These are phyloP conservation scores for Zygotorulaspora chibaensis DNA, from an alignment of 805 yeast species.

Conservation along the genomic window DNA sequence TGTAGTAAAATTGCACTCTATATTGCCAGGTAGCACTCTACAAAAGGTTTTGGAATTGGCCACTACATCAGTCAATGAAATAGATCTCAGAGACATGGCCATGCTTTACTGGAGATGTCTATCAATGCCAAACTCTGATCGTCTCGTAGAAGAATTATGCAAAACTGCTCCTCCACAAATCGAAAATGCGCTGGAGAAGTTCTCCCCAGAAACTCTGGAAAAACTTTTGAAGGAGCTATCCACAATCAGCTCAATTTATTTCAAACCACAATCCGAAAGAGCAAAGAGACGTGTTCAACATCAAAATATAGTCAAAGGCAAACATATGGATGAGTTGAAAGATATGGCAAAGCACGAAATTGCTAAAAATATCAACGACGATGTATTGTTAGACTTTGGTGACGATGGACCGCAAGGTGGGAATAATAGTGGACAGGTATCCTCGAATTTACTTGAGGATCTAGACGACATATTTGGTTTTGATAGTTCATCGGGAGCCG, in stretches of 20 bases:
- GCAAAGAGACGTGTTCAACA: conserved; percentile 39
- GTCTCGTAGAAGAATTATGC: conserved; percentile 28
- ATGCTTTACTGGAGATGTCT: conserved; percentile 75
- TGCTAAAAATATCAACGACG: conserved; percentile 60
- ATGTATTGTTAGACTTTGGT: conserved; percentile 81
- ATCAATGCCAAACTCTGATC: conserved; percentile 40
- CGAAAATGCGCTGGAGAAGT: conserved; percentile 63
- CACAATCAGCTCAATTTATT: conserved; percentile 84
- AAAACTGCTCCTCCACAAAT: conserved; percentile 58
- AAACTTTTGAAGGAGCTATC: conserved; percentile 72
- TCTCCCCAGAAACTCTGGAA: conserved; percentile 64
- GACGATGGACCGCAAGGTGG: conserved; percentile 45
- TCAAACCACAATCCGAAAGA: conserved; percentile 70
- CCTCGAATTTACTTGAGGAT: conserved; percentile 57
- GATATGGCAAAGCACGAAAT: conserved; percentile 74
- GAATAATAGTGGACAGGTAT: conserved; percentile 19
- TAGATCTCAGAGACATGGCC: conserved; percentile 78
- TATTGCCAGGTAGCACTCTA: conserved; percentile 43
- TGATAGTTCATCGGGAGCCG: conserved; percentile 23
- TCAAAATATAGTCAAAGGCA: conserved; percentile 38
- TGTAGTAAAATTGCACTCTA: conserved; percentile 52
- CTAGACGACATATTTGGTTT: conserved; percentile 64
- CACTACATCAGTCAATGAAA: conserved; percentile 61
- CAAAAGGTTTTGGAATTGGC: conserved; percentile 59
- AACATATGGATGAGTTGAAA: conserved; percentile 72